phyloP scores from a whole-genome alignment of 2,329 filamentous ascomycete species.

The Karstenula rhodostoma region DNA sequence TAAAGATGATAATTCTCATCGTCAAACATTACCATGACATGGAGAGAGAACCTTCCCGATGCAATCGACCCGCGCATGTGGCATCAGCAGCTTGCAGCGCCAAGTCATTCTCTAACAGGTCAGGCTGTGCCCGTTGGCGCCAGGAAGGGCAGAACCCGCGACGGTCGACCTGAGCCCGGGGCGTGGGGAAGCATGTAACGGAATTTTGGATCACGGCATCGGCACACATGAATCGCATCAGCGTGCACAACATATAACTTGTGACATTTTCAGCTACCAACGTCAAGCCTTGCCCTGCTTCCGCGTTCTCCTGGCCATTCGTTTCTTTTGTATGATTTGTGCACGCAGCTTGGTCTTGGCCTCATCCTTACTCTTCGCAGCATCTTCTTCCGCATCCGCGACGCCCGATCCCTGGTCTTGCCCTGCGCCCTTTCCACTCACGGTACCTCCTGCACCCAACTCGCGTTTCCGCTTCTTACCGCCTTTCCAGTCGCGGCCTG shows the following conservation, averaged over 20 bases:
- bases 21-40: neutral
- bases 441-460: slow-evolving; percentile 19
- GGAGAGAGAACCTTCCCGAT: neutral
- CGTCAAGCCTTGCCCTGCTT: slow-evolving; percentile 62
- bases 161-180: no score
- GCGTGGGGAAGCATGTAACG: neutral
- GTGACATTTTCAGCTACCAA: neutral
- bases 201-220: neutral
- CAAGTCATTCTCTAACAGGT: neutral
- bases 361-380: slow-evolving; percentile 46
- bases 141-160: neutral
- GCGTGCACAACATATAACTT: neutral
- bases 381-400: slow-evolving; percentile 25
- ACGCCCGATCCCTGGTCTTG: slow-evolving; percentile 29
- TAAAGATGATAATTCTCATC: neutral
- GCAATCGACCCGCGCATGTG: neutral
- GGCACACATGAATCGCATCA: neutral
- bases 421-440: slow-evolving; percentile 24
- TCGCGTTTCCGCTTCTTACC: slow-evolving; percentile 53
- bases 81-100: slow-evolving; percentile 3
- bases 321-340: slow-evolving; percentile 85
- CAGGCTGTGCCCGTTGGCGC: neutral
- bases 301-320: slow-evolving; percentile 71
- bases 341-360: slow-evolving; percentile 69
- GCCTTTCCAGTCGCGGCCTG: slow-evolving; percentile 21